Base-by-base conservation (phyloP, 139 green algal species). In the Chlorella sp. region DNA sequence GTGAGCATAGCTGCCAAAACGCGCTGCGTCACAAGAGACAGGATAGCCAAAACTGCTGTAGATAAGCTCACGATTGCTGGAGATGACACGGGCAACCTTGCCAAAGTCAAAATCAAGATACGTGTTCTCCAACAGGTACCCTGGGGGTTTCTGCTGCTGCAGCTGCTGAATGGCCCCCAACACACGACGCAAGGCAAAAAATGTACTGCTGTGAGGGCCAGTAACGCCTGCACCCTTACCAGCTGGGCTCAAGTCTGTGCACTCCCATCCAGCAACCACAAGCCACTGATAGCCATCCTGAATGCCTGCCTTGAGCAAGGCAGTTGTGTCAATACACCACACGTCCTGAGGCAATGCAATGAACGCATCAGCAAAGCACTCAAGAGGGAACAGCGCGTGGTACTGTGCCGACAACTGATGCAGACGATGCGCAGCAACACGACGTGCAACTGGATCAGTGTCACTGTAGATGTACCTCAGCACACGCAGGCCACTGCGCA, bases 181-280 rank as follows among this genome's bases (percentile, higher is more conserved):
- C n/a, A 80, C 35, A 42, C 61, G 5, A 35, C 32, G 17, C 22
- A 74, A 14, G 1, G 32, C 5, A 30, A 49, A 69, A 29, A 71
- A 66, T 0, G 74, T 71, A 3, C 2, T 31, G 6, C 49, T 71
- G 1, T 32, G 35, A 5, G 34, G 6, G 35, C 74, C 74, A 3
- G 1, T 5, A 0, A 79, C 14, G 24, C 74, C 74, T 30, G 29
- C 35, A 1, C 74, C 66, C 23, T 36, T 27, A 1, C 60, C 61
- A 26, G 68, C 68, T 10, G 35, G 30, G 22, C 22, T 62, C 29
- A 78, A 35, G 22, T 78, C 73, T 32, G 72, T 59, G 30, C 73
- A 78, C 27, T 78, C 75, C 29, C 27, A 80, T 32, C 75, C 69
- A 5, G 61, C 75, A 5, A 80, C 49, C 29, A 80, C 62, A 2